These are phyloP conservation scores for Thermothielavioides terrestris DNA, from an alignment of 495 filamentous ascomycete genomes.

Conservation along the genomic window DNA sequence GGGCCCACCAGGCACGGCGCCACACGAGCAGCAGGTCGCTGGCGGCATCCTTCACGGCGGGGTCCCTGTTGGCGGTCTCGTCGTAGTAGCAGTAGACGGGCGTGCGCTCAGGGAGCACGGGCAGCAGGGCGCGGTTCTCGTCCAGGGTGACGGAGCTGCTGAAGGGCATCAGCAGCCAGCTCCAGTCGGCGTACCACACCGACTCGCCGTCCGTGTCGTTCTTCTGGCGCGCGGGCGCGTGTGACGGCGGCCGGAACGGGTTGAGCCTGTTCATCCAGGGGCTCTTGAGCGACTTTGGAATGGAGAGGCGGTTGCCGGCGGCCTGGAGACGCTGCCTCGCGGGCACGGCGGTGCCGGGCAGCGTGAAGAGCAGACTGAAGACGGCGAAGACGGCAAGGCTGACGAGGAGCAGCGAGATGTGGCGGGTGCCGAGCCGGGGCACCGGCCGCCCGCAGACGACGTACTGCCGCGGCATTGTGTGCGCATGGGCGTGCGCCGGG, in stretches of 20 bases:
- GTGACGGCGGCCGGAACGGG: conserved; percentile 60
- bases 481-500: too few species aligned
- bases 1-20: conserved; percentile 89
- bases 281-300: conserved; percentile 38
- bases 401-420: conserved; percentile 38
- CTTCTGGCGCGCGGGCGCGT: conserved; percentile 62
- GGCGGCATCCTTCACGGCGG: conserved; percentile 57
- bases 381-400: conserved; percentile 35
- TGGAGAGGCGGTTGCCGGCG: conserved; percentile 34
- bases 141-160: conserved; percentile 78
- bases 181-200: conserved; percentile 81
- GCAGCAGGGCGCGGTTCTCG: conserved; percentile 78
- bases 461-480: conserved; percentile 45
- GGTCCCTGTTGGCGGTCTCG: conserved; percentile 50
- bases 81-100: conserved; percentile 95
- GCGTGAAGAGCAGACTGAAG: conserved; percentile 40
- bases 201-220: conserved; percentile 71
- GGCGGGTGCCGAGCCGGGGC: conserved; percentile 35
- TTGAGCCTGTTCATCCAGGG: conserved; percentile 38
- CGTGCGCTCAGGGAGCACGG: conserved; percentile 61
- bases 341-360: conserved; percentile 37
- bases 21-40: conserved; percentile 73
- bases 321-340: conserved; percentile 28
- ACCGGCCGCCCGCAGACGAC: conserved; percentile 38
- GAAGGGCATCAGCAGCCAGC: conserved; percentile 77